Conservation (phyloP, 345 rosid genomes). For the Cardamine resedifolia region DNA sequence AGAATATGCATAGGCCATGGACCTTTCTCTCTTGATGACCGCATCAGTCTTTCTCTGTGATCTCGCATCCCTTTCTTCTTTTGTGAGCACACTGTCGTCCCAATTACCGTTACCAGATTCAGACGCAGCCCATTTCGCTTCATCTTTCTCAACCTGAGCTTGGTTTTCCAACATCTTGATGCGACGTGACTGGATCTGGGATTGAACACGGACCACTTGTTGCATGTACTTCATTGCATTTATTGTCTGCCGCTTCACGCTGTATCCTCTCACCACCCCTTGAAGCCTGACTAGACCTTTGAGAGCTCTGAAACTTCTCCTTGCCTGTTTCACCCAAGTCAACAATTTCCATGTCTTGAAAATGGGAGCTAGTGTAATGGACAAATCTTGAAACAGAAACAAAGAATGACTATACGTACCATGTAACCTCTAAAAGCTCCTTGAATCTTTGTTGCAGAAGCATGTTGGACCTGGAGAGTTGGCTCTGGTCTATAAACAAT, state of each 20-base stretch:
- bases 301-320: constrained; percentile 87
- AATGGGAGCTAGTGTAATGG: constrained; percentile 5
- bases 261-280: constrained; percentile 87
- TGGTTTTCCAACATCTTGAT: constrained; percentile 80
- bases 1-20: constrained; percentile 91
- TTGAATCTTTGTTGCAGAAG: constrained; percentile 87
- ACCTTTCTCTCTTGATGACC: constrained; percentile 73
- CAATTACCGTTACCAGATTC: constrained; percentile 68
- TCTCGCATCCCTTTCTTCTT: constrained; percentile 77
- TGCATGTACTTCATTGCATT: constrained; percentile 96
- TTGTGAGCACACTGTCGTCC: constrained; percentile 88
- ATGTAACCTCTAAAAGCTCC: constrained; percentile 76
- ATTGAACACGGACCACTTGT: constrained; percentile 81
- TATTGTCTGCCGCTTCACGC: constrained; percentile 79
- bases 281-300: constrained; percentile 96
- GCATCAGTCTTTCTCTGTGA: constrained; percentile 76
- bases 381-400: constrained; percentile 8
- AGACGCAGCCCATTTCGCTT: constrained; percentile 53
- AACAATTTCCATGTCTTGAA: constrained; percentile 1
- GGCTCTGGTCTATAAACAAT: constrained; percentile 62
- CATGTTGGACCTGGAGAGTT: constrained; percentile 60
- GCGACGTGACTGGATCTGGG: constrained; percentile 90
- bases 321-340: constrained; percentile 53
- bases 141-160: constrained; percentile 49
- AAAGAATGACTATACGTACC: constrained; percentile 44